A percentile compares a stretch with the other conserved stretches of the same genome.
Conservation (phyloP, 2,329 filamentous ascomycete genomes). For the Xylaria sp. region DNA sequence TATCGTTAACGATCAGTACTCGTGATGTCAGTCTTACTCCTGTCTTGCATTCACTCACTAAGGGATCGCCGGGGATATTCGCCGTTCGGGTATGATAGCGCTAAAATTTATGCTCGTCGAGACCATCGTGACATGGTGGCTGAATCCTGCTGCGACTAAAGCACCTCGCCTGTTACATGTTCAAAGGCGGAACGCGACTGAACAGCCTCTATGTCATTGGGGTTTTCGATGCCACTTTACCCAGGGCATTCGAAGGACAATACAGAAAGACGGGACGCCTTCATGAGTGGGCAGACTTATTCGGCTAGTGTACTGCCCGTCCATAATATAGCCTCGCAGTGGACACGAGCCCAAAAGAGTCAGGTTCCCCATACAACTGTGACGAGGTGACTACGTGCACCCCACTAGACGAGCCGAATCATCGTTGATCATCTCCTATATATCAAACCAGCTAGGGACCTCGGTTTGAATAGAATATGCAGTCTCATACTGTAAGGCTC, state of each 20-base stretch:
- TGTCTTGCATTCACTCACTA: not conserved
- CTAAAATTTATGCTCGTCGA: not conserved
- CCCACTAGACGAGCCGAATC: not conserved
- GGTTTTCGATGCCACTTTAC: not conserved
- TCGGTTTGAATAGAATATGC: not conserved
- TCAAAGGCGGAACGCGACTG: not conserved
- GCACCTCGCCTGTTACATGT: not conserved
- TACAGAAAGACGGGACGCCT: not conserved
- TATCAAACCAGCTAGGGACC: not conserved
- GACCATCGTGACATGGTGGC: not conserved
- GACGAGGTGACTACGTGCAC: not conserved
- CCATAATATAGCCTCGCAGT: not conserved
- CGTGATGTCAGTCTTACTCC: not conserved
- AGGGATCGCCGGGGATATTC: not conserved
- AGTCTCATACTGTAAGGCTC: not conserved
- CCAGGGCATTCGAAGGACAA: too few relatives aligned
- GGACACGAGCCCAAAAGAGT: not conserved
- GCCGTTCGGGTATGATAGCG: not conserved
- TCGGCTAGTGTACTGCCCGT: constrained; percentile 2
- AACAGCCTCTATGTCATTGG: not conserved
- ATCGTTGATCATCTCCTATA: not conserved
- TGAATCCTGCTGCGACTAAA: not conserved
- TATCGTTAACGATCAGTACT: constrained; percentile 37
- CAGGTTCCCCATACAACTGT: not conserved
- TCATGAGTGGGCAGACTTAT: constrained; percentile 6